Evolutionary conservation across 2,329 filamentous ascomycete genomes (phyloP), one percentile per base, ranked within the genome.

Genomic region (Aureobasidium vineae): DNA sequence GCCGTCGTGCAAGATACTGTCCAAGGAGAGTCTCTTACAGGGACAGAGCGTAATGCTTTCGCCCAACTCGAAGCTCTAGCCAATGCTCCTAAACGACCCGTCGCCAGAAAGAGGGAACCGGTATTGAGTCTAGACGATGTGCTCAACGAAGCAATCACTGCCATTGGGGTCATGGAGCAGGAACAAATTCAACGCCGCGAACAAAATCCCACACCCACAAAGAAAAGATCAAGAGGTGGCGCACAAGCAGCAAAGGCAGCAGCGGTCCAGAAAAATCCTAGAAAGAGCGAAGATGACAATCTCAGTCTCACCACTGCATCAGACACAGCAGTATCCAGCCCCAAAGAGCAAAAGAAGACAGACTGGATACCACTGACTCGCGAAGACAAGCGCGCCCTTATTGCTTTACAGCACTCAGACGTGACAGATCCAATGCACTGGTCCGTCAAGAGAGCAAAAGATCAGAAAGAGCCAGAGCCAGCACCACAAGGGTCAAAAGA

Each of bases 111-210:
- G n/a, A 36, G 8, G 3, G 26, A 23, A 28, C 23, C 16, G 5
- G 10, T n/a, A 13, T 4, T 19, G 19, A 60, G n/a, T 50, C 54
- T 66, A 3, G 64, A 66, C n/a, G 64, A 60, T 16, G 45, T 66
- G 19, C 54, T 66, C 19, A 60, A 66, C 36, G 43, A 66, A 43
- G 64, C 64, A 13, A 52, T 66, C 10, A 13, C 26, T 19, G 26
- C 21, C 33, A 36, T 59, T 45, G 53, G 60, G 28, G 8, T 19
- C 49, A 47, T 7, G 38, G 49, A 33, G 26, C 28, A 61, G 19
- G n/a, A 38, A 43, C 2, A n/a, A 5, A 36, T 13, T 10, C 33
- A n/a, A 28, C 21, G 13, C 11, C n/a, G 36, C n/a, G 36, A 21
- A 15, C n/a, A 41, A 19, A 40, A 15, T 10, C 45, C n/a, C 21